Base-by-base conservation (phyloP, 2,329 filamentous ascomycete species). In the Cladosporium sp. region DNA sequence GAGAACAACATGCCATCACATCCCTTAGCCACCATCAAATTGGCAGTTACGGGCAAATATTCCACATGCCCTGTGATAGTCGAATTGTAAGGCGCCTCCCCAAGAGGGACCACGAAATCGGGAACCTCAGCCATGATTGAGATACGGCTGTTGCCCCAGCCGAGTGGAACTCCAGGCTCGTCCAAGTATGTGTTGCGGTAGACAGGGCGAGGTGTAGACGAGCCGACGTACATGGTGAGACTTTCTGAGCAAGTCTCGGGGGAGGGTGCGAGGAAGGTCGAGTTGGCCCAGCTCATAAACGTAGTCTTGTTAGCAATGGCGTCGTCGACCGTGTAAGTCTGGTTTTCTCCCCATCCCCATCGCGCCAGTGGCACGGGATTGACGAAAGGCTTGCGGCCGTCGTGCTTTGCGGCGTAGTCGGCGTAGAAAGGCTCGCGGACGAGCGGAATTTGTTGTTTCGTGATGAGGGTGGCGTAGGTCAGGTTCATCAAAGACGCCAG, bases 1-100 rank as follows among this genome's bases (percentile, higher is more conserved):
- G 74, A 76, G 39, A 80, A 80, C 28, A 86, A 62, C 73, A 86
- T 75, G 0, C 80, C 80, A 69, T 87, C 84, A 61, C 84, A 87
- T 0, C 83, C 83, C 61, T 78, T 80, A 0, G 82, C 80, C 0
- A 77, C 83, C 70, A 86, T 71, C 22, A 86, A 71, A 59, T 83
- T 76, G 0, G 85, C 77, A 0, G 80, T 78, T 0, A 87, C 83
- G 0, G 84, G 84, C 25, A 86, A 66, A 45, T 76, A 74, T 65
- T 83, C 80, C 1, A 71, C 71, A 57, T 80, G 75, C 0, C 71
- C 60, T 0, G 79, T 81, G n/a, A 81, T 73, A 3, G 72, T 77
- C 9, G 74, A 77, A 45, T 73, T 71, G 56, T 80, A 80, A 8
- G 72, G 62, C n/a, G 73, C 74, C 65, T 75, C 68, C 1, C 76